Evolutionary conservation across 208 protist species (phyloP).

Genomic region (Sergeia podlipaevii): DNA sequence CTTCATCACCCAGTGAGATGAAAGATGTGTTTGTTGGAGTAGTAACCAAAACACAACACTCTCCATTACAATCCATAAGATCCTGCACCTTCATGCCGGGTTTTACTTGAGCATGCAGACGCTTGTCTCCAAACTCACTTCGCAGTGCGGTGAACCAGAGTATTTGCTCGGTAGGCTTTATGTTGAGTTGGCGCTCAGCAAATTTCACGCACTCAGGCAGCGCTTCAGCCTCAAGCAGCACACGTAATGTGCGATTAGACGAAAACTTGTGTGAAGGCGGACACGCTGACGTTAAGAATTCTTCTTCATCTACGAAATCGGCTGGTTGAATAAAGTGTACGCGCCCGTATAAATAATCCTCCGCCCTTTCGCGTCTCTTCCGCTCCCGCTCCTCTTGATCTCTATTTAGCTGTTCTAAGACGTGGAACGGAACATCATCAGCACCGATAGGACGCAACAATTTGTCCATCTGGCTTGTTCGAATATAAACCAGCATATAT

Average conservation of each 20-base stretch:
- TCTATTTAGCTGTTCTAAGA: conserved; percentile 52
- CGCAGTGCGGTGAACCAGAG: conserved; percentile 48
- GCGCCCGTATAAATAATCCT: conserved; percentile 81
- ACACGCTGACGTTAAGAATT: conserved; percentile 41
- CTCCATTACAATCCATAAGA: conserved; percentile 43
- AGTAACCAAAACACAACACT: conserved; percentile 76
- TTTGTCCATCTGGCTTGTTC: conserved; percentile 55
- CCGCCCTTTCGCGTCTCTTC: conserved; percentile 45
- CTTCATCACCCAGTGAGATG: conserved; percentile 24
- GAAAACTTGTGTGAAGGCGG: conserved; percentile 52
- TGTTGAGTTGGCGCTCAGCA: conserved; percentile 31
- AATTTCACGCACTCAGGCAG: conserved; percentile 57
- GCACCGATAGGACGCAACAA: conserved; percentile 57
- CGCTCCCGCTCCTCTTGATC: conserved; percentile 56
- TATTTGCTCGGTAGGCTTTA: conserved; percentile 29
- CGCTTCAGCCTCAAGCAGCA: conserved; percentile 53
- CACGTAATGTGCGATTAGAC: conserved; percentile 47
- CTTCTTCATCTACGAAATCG: conserved; percentile 59
- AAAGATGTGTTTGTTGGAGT: conserved; percentile 26
- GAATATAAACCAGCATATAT: conserved; percentile 91
- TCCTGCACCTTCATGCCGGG: conserved; percentile 52
- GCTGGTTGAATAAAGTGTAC: conserved; percentile 63
- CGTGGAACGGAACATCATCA: conserved; percentile 68
- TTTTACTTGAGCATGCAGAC: conserved; percentile 47
- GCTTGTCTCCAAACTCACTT: conserved; percentile 7